Evolutionary conservation across 371 early-diverging fungal species (phyloP).

Genomic region (Mortierella sp.): DNA sequence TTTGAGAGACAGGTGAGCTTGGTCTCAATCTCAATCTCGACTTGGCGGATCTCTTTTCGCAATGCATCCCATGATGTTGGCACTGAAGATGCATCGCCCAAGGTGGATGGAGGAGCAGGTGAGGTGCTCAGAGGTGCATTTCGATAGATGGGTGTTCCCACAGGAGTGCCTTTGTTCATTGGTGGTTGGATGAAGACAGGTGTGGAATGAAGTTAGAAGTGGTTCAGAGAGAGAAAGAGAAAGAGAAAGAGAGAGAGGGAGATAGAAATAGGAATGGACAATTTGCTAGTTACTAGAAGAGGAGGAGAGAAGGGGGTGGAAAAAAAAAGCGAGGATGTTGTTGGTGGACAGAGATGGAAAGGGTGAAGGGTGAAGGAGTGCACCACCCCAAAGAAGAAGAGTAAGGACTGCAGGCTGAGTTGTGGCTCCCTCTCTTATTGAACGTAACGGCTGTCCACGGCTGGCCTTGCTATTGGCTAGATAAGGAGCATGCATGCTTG

Average conservation of each 20-base stretch:
- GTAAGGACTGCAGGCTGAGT: no score
- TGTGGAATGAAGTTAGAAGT: background rate
- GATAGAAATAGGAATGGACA: background rate
- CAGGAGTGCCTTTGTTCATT: constrained; percentile 43
- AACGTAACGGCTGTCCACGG: no score
- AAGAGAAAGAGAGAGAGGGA: no score
- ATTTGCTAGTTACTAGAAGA: background rate
- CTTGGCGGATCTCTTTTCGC: constrained; percentile 42
- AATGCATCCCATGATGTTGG: constrained; percentile 36
- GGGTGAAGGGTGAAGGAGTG: no score
- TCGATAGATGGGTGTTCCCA: constrained; percentile 45
- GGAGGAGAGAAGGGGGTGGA: background rate
- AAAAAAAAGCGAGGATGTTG: constrained; percentile 1
- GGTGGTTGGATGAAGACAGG: background rate
- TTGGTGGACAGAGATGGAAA: background rate
- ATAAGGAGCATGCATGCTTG: no score
- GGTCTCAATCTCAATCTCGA: constrained; percentile 45
- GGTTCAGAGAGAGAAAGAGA: background rate
- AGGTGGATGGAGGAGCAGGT: constrained; percentile 21
- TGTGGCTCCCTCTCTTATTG: no score
- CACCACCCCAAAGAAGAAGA: no score
- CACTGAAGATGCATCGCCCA: constrained; percentile 25
- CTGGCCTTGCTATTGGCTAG: no score
- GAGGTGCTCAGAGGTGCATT: constrained; percentile 39
- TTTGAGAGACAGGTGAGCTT: constrained; percentile 46